Evolutionary conservation across 1,139 yeast genomes (phyloP), one percentile per base, ranked within the genome.

Genomic region (Candida pseudoviswanathii): DNA sequence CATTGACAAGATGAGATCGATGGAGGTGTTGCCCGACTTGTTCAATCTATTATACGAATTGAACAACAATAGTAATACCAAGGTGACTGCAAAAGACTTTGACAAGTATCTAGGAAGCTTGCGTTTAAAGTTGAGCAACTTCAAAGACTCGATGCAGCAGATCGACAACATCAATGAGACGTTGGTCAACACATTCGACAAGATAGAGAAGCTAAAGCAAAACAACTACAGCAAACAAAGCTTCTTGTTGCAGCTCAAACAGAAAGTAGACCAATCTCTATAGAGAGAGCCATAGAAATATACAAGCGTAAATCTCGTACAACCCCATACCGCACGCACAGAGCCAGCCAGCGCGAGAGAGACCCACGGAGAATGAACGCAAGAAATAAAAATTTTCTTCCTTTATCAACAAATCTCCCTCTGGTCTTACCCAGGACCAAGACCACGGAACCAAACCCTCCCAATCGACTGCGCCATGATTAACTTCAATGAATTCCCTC

Each of bases 101-200:
- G 79, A 73, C 52, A 75, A 74, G 56, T 69, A 71, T 46, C 67
- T 76, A 2, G 80, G 80, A 7, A 68, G 73, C 46, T 61, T 74
- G 41, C 63, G 80, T 44, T 66, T 75, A 52, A 71, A 73, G 52
- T 53, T 75, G 45, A 59, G 63, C 48, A 68, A 63, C 26, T 57
- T 74, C 33, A 67, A 65, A 44, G 67, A 65, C 53, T 57, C 60
- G 33, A 60, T 76, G 33, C 68, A 62, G 51, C 71, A 69, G 41
- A 66, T 75, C 10, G 75, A 73, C 5, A 78, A 76, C 2, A 72
- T 76, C 42, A 64, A 69, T 37, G 78, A 75, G 51, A 59, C 71
- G 6, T 61, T 71, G n/a, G 66, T 62, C 32, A 62, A 58, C 11
- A 57, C 78, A 41, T 55, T 59, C 49, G 55, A 50, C 29, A 61